phyloP scores from a whole-genome alignment of 2,329 filamentous ascomycete species.

The Dendryphion nanum region DNA sequence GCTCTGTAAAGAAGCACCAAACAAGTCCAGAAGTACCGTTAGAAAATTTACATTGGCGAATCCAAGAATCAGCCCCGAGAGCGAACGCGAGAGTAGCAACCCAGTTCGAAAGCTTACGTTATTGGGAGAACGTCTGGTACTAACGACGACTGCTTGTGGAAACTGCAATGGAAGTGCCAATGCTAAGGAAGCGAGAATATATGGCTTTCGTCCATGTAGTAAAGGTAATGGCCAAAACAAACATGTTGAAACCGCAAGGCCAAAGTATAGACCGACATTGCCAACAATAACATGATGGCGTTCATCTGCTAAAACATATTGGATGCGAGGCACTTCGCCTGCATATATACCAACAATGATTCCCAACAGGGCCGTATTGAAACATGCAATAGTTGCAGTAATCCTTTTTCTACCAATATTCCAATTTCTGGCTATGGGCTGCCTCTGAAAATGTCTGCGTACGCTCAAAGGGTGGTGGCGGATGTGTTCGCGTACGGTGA shows the following conservation, averaged over 20 bases:
- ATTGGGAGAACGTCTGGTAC: slow-evolving; percentile 56
- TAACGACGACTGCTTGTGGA: slow-evolving; percentile 69
- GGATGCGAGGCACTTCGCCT: slow-evolving; percentile 74
- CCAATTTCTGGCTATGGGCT: slow-evolving; percentile 73
- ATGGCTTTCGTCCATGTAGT: slow-evolving; percentile 74
- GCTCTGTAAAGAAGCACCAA: slow-evolving; percentile 73
- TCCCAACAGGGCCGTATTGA: slow-evolving; percentile 71
- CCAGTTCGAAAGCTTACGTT: slow-evolving; percentile 57
- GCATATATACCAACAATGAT: slow-evolving; percentile 73
- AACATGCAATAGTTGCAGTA: slow-evolving; percentile 66
- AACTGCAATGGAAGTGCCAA: slow-evolving; percentile 72
- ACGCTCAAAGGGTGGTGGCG: slow-evolving; percentile 41
- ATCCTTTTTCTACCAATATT: slow-evolving; percentile 65
- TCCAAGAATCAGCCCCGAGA: slow-evolving; percentile 69
- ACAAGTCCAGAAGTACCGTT: slow-evolving; percentile 69
- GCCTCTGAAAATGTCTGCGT: slow-evolving; percentile 51
- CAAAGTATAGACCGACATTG: slow-evolving; percentile 69
- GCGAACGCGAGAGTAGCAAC: slow-evolving; percentile 61
- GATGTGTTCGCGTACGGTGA: slow-evolving; percentile 20
- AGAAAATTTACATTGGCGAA: slow-evolving; percentile 78
- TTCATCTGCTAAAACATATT: slow-evolving; percentile 72
- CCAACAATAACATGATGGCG: slow-evolving; percentile 67
- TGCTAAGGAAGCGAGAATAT: slow-evolving; percentile 67
- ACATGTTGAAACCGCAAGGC: slow-evolving; percentile 67
- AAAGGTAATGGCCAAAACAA: slow-evolving; percentile 72